Evolutionary conservation across 768 basidiomycete species (phyloP), one percentile per base, ranked within the genome.

Genomic region (Trametes cingulata): DNA sequence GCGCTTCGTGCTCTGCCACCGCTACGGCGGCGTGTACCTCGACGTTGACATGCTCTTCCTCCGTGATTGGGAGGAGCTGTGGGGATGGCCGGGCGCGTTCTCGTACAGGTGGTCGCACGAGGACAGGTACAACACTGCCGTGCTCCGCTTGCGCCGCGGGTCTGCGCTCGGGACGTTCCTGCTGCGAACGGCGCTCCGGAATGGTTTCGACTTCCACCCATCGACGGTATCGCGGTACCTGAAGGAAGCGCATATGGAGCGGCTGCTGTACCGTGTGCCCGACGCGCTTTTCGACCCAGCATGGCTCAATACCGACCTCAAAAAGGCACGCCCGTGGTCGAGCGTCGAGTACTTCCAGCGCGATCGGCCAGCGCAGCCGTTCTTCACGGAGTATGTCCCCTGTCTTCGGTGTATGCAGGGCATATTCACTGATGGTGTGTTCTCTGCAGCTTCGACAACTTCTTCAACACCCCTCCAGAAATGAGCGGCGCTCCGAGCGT

Each of bases 31-130:
- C 17, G 90, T 94, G 43, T 99, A 98, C 71, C 85, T 99, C 58
- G 96, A 99, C 69, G 95, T 95, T 14, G 97, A 98, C 73, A 98
- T 94, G 19, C 85, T 99, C 64, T 86, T 99, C 69, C 76, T 99
- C 25, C 88, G 97, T 24, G 96, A 99, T 70, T 99, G 97, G 97
- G 95, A 97, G 71, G 96, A 98, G 67, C 78, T 99, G 8, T 98
- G 93, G 93, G 93, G 93, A 24, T 97, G 92, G 88, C 85, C 88
- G 66, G 95, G 95, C 40, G 93, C 95, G 20, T 99, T 97, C 68
- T 95, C 96, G 12, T 98, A 98, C 72, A 82, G 96, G 2, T 99
- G 96, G 96, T 93, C 91, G n/a, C 87, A 93, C 54, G 78, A 95
- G 62, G 85, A 91, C 69, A 90, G 89, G 71, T 98, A 98, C 74